phyloP scores from a whole-genome alignment of 805 yeast genomes.

The Barnettozyma wickerhamii region DNA sequence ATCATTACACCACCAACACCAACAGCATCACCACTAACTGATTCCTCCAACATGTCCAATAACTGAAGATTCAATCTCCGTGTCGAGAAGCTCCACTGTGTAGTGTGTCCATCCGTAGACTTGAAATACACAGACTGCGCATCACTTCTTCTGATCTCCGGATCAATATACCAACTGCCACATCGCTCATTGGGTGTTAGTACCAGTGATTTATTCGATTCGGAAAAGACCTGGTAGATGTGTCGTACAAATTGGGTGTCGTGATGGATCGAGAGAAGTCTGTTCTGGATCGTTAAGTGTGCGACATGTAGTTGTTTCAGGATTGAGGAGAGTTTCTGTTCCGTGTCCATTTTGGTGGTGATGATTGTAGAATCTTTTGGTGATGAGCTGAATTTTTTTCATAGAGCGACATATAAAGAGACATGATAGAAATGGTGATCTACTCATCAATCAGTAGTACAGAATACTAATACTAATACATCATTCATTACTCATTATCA shows the following conservation, averaged over 20 bases:
- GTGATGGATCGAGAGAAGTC: background rate
- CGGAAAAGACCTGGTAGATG: constrained; percentile 43
- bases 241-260: background rate
- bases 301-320: background rate
- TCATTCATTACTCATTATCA: no score
- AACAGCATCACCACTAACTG: constrained; percentile 1
- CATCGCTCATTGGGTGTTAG: constrained; percentile 77
- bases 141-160: constrained; percentile 28
- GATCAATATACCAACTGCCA: constrained; percentile 78
- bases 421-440: no score
- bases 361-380: no score
- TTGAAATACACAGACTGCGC: constrained; percentile 66
- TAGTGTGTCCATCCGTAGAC: constrained; percentile 87
- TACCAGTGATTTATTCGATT: constrained; percentile 27
- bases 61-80: constrained; percentile 74
- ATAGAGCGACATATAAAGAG: background rate
- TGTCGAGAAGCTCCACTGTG: constrained; percentile 74
- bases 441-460: no score
- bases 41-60: constrained; percentile 37
- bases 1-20: constrained; percentile 46
- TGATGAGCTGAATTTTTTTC: background rate
- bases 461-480: no score
- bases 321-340: background rate
- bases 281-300: background rate
- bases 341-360: background rate